phyloP scores from a whole-genome alignment of 768 basidiomycete genomes.

The Pleurotus tuber-regium region DNA sequence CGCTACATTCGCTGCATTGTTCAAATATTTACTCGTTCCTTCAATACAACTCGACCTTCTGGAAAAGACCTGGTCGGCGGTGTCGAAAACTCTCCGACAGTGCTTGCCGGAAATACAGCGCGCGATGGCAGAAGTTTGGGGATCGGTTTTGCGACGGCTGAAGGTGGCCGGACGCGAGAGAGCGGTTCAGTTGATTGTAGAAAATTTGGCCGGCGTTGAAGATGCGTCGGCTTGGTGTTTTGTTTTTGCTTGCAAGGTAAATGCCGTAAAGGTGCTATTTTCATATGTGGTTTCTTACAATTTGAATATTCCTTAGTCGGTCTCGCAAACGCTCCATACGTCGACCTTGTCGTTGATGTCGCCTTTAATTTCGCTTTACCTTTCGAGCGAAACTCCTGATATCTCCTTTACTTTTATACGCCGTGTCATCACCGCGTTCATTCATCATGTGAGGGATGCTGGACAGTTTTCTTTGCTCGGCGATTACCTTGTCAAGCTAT shows the following conservation, averaged over 20 bases:
- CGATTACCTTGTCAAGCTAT: conserved; percentile 47
- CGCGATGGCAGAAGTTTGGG: conserved; percentile 88
- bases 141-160: conserved; percentile 67
- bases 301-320: conserved; percentile 58
- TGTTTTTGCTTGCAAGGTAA: conserved; percentile 77
- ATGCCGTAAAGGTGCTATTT: no score
- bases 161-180: conserved; percentile 57
- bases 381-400: conserved; percentile 35
- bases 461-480: conserved; percentile 60
- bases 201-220: conserved; percentile 48
- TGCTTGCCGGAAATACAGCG: conserved; percentile 73
- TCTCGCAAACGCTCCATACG: conserved; percentile 81
- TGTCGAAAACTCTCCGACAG: conserved; percentile 49
- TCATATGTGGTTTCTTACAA: no score
- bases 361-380: conserved; percentile 55
- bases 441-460: conserved; percentile 76
- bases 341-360: conserved; percentile 60
- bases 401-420: conserved; percentile 57
- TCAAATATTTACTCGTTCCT: conserved; percentile 73
- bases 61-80: conserved; percentile 56
- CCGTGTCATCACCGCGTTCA: conserved; percentile 72
- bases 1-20: conserved; percentile 64
- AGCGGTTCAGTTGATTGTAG: conserved; percentile 54
- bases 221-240: conserved; percentile 73
- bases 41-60: conserved; percentile 52